Conservation (phyloP, 2,329 filamentous ascomycete species). For the Claviceps purpurea region DNA sequence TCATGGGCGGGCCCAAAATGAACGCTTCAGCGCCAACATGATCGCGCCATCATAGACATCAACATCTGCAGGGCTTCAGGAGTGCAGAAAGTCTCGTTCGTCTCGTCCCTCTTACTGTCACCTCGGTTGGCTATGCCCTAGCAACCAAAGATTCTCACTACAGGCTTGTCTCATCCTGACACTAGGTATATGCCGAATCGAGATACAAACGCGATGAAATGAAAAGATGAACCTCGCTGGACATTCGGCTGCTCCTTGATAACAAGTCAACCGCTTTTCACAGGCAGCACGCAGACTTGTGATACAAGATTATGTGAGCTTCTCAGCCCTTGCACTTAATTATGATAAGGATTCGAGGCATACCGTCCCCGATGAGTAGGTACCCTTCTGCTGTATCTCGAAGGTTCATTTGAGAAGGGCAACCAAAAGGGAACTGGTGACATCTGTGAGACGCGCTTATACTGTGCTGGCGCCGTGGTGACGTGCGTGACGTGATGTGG, state of each 20-base stretch:
- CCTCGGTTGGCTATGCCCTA: background rate
- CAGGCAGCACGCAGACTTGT: no score
- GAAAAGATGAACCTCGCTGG: background rate
- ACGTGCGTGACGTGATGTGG: slow-evolving; percentile 5
- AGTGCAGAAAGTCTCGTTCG: background rate
- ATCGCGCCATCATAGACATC: no score
- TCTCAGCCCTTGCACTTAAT: no score
- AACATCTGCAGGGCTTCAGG: no score
- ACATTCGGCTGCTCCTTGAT: background rate
- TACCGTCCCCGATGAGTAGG: background rate
- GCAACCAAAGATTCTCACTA: background rate
- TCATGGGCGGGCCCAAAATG: background rate
- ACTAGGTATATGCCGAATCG: background rate
- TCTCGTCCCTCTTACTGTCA: background rate
- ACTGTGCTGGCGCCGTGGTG: slow-evolving; percentile 9
- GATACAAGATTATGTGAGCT: no score
- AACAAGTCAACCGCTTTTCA: background rate
- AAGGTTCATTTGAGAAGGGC: background rate
- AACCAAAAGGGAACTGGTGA: background rate
- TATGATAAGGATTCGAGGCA: no score
- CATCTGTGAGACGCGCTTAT: slow-evolving; percentile 5
- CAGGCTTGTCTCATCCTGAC: background rate
- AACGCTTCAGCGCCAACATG: background rate
- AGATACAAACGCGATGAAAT: background rate
- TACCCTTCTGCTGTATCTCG: background rate